These are phyloP conservation scores for Alternaria tenuissima DNA, from an alignment of 2,329 filamentous ascomycete genomes.

Conservation along the genomic window DNA sequence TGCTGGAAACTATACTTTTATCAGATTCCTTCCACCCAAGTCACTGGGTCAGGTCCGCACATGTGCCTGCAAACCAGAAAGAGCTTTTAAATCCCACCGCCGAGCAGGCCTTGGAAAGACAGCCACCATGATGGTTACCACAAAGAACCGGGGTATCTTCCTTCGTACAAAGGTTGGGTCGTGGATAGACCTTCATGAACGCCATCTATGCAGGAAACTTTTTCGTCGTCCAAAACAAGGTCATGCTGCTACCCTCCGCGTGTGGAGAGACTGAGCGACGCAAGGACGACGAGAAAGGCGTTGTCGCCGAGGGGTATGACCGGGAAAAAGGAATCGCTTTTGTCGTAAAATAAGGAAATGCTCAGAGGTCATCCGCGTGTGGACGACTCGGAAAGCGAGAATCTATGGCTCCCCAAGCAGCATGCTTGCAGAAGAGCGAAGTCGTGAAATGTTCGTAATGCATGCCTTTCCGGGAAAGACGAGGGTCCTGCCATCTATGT, in stretches of 20 bases:
- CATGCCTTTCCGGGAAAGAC: slow-evolving; percentile 45
- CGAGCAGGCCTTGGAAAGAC: slow-evolving; percentile 33
- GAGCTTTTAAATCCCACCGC: slow-evolving; percentile 32
- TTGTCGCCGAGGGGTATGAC: slow-evolving; percentile 42
- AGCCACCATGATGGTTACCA: slow-evolving; percentile 38
- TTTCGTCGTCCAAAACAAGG: slow-evolving; percentile 42
- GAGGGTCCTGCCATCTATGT: slow-evolving; percentile 47
- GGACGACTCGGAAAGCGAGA: slow-evolving; percentile 50
- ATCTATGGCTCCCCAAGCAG: slow-evolving; percentile 54
- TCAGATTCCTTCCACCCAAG: slow-evolving; percentile 49
- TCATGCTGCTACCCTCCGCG: slow-evolving; percentile 37
- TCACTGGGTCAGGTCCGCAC: slow-evolving; percentile 32
- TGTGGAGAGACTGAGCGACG: slow-evolving; percentile 36
- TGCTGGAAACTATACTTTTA: slow-evolving; percentile 48
- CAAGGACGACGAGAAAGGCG: slow-evolving; percentile 42
- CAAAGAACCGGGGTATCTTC: slow-evolving; percentile 45
- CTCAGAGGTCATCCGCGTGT: slow-evolving; percentile 44
- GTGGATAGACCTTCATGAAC: slow-evolving; percentile 45
- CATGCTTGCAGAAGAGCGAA: slow-evolving; percentile 49
- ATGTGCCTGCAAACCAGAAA: slow-evolving; percentile 41
- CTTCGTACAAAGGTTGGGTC: slow-evolving; percentile 41
- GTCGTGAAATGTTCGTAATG: slow-evolving; percentile 52
- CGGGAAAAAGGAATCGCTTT: slow-evolving; percentile 53
- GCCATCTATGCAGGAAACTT: slow-evolving; percentile 51
- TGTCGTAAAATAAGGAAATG: slow-evolving; percentile 38